These are phyloP conservation scores for Rubia tinctorum DNA, from an alignment of 305 asterid genomes.

Conservation along the genomic window DNA sequence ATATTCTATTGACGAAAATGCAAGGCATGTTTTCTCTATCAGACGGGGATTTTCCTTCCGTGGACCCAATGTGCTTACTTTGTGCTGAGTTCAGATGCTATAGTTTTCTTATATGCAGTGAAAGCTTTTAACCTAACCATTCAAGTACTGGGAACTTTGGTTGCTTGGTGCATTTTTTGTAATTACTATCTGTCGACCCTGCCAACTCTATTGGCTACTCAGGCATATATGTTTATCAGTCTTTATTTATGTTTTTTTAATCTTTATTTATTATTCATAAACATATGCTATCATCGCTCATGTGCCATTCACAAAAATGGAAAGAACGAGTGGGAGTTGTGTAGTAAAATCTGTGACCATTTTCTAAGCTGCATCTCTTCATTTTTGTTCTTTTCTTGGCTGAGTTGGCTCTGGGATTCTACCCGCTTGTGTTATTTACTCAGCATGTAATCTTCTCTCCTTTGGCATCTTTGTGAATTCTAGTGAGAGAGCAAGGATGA, in stretches of 20 bases:
- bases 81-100: background rate
- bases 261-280: background rate
- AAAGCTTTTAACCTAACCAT: background rate
- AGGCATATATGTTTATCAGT: background rate
- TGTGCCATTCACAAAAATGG: background rate
- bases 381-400: background rate
- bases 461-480: background rate
- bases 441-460: background rate
- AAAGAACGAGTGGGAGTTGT: background rate
- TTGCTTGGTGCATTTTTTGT: background rate
- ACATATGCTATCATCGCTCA: background rate
- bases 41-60: background rate
- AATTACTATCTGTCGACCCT: background rate
- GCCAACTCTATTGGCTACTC: background rate
- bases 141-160: background rate
- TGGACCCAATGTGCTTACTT: background rate
- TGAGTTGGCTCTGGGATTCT: background rate
- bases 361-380: background rate
- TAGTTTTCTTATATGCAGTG: background rate
- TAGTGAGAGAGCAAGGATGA: background rate
- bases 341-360: background rate
- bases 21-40: background rate
- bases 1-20: background rate
- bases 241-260: background rate
- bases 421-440: background rate